Percentiles rank a stretch among this genome's conserved stretches.
phyloP scores from a whole-genome alignment of 805 yeast genomes.

The Metschnikowia gelsemii region DNA sequence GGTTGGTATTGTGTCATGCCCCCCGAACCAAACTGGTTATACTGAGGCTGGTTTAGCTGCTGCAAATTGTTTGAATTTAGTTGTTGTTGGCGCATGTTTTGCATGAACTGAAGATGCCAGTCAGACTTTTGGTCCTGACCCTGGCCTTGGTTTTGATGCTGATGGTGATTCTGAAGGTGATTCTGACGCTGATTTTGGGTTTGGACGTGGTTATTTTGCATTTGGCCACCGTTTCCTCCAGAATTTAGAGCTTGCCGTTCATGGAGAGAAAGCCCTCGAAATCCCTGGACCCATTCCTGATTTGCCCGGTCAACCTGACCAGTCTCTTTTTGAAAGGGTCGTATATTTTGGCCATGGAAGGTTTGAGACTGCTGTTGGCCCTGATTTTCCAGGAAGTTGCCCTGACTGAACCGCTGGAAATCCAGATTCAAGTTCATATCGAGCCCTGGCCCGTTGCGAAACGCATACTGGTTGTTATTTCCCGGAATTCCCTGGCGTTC shows the following conservation, averaged over 20 bases:
- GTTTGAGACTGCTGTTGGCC: constrained; percentile 4
- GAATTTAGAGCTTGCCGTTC: background rate
- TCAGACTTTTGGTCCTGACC: constrained; percentile 14
- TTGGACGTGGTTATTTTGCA: too few species aligned
- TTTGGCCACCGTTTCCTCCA: background rate
- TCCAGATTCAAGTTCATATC: constrained; percentile 41
- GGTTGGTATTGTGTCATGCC: background rate
- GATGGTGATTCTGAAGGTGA: background rate
- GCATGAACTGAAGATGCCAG: constrained; percentile 31
- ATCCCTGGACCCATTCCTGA: constrained; percentile 19
- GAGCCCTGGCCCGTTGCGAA: constrained; percentile 22
- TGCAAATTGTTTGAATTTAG: background rate
- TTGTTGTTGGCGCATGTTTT: constrained; percentile 12
- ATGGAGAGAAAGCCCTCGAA: constrained; percentile 16
- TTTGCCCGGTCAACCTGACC: background rate
- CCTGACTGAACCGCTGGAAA: constrained; percentile 33
- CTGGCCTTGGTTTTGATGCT: constrained; percentile 2
- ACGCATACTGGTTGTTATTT: constrained; percentile 12
- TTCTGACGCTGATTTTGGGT: too few species aligned
- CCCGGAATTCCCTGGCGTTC: constrained; percentile 23
- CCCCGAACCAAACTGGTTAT: background rate
- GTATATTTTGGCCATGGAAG: background rate
- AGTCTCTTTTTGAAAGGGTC: background rate
- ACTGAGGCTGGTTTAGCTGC: constrained; percentile 1
- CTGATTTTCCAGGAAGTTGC: constrained; percentile 13